A percentile compares a stretch with the other conserved stretches of the same genome.
phyloP scores from a whole-genome alignment of 495 filamentous ascomycete species.

The Aspergillus taichungensis region DNA sequence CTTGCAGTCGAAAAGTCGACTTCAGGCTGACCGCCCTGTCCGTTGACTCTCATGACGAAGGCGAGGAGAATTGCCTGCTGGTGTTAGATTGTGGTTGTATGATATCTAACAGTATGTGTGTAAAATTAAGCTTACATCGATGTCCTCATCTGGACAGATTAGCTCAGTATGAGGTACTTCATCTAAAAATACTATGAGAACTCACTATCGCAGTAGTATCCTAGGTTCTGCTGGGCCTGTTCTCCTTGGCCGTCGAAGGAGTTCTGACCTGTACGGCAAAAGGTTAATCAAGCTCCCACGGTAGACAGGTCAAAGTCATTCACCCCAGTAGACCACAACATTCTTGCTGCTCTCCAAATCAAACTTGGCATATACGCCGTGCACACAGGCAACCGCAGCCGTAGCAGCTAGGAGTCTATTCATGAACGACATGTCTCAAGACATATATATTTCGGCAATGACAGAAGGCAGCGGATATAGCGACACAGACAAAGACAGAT shows the following conservation, averaged over 20 bases:
- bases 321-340: conserved; percentile 57
- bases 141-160: conserved; percentile 18
- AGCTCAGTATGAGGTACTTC: background rate
- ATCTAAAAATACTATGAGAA: background rate
- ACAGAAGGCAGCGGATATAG: too few relatives aligned
- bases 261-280: conserved; percentile 45
- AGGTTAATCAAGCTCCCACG: background rate
- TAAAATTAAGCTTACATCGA: conserved; percentile 23
- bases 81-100: background rate
- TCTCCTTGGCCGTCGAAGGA: conserved; percentile 38
- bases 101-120: background rate
- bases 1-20: conserved; percentile 55
- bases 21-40: conserved; percentile 37
- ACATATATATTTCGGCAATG: too few relatives aligned
- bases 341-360: conserved; percentile 38
- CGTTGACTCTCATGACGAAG: conserved; percentile 50
- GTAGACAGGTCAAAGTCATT: conserved; percentile 4
- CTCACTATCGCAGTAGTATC: conserved; percentile 52
- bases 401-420: conserved; percentile 18
- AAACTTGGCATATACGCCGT: conserved; percentile 32
- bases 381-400: conserved; percentile 20
- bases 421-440: conserved; percentile 16
- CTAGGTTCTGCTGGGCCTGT: conserved; percentile 44
- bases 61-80: conserved; percentile 50
- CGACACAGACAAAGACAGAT: too few relatives aligned